These are phyloP conservation scores for Cucurbitaria berberidis DNA, from an alignment of 2,329 filamentous ascomycete genomes.

Conservation along the genomic window DNA sequence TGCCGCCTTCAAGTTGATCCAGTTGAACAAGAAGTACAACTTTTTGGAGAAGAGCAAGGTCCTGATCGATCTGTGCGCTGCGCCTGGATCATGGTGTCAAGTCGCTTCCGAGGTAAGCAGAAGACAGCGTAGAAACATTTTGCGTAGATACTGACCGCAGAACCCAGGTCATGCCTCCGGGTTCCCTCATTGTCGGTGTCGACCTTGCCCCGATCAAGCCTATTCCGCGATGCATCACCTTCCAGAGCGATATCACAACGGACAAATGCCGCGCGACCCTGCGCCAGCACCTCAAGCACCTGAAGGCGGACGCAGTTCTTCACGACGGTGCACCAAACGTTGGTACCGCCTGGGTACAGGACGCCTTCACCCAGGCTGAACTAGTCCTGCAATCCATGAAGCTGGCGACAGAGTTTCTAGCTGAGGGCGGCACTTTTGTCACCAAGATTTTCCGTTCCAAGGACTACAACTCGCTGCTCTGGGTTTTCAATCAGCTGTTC, in stretches of 20 bases:
- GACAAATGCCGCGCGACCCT: conserved; percentile 94
- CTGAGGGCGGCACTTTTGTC: conserved; percentile 80
- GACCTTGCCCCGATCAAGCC: conserved; percentile 95
- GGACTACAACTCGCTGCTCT: conserved; percentile 93
- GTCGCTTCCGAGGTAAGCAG: conserved; percentile 87
- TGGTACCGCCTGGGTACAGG: conserved; percentile 96
- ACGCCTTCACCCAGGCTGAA: conserved; percentile 97
- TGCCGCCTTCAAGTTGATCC: conserved; percentile 97
- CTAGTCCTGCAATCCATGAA: conserved; percentile 89
- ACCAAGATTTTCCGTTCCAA: conserved; percentile 98
- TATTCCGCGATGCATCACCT: conserved; percentile 91
- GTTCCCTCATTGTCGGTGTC: conserved; percentile 90
- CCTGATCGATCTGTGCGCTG: conserved; percentile 94
- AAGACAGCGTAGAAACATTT: not conserved
- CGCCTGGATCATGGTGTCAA: conserved; percentile 68
- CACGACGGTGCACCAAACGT: conserved; percentile 98
- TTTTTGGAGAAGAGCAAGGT: conserved; percentile 98
- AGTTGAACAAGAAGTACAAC: conserved; percentile 98
- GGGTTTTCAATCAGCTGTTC: conserved; percentile 98
- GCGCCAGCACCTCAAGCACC: conserved; percentile 86
- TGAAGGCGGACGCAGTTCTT: conserved; percentile 94
- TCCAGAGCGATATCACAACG: conserved; percentile 97
- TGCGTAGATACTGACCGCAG: conserved; percentile 2
- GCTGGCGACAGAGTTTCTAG: conserved; percentile 89
- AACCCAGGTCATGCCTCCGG: conserved; percentile 75